Conservation (phyloP, 1,284 basidiomycete genomes). For the Caloboletus firmus region DNA sequence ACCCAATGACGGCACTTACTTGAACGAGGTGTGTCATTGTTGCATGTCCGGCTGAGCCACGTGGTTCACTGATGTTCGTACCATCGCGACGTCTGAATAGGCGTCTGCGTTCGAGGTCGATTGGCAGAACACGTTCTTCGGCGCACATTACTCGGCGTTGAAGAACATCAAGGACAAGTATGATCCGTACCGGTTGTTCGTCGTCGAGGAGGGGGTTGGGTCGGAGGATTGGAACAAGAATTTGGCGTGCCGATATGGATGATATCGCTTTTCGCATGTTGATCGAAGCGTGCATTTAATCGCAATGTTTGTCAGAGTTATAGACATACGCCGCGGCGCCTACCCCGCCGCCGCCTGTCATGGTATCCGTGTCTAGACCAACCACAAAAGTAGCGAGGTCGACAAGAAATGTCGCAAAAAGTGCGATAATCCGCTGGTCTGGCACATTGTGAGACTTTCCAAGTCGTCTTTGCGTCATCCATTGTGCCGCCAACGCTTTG, state of each 20-base stretch:
- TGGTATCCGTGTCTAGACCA: neutral
- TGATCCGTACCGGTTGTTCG: constrained; percentile 45
- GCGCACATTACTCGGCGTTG: constrained; percentile 41
- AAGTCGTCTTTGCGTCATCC: constrained; percentile 30
- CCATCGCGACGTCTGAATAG: constrained; percentile 20
- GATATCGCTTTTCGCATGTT: too few species aligned
- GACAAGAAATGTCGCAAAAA: constrained; percentile 46
- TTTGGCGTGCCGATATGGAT: constrained; percentile 22
- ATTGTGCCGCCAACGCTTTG: constrained; percentile 45
- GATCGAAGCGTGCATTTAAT: too few species aligned
- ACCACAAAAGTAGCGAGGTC: constrained; percentile 30
- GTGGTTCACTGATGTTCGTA: neutral
- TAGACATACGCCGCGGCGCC: constrained; percentile 20
- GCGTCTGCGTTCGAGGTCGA: constrained; percentile 42
- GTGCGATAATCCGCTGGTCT: constrained; percentile 61
- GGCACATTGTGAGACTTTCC: constrained; percentile 52
- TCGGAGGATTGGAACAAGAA: constrained; percentile 40
- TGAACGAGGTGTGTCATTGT: constrained; percentile 41
- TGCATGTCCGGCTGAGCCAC: too few species aligned
- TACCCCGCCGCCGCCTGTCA: neutral
- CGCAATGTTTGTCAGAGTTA: too few species aligned
- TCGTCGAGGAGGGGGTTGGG: constrained; percentile 45
- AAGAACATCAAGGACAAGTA: constrained; percentile 45
- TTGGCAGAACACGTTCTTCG: constrained; percentile 44
- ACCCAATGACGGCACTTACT: constrained; percentile 39